phyloP scores from a whole-genome alignment of 257 asterid genomes.

The Plantago ovata region DNA sequence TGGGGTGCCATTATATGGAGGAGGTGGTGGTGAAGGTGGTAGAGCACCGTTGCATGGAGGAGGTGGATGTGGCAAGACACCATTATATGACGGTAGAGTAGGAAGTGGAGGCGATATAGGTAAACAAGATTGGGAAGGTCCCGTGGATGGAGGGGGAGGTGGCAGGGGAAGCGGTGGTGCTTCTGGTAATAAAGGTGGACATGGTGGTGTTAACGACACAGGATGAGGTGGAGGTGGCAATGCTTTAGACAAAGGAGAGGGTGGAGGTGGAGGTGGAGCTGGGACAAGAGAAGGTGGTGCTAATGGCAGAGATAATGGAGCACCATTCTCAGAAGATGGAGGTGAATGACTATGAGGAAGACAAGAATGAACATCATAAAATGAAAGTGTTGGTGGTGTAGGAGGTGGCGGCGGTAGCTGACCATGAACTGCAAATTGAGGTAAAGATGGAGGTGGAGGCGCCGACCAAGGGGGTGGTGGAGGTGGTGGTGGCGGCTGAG shows the following conservation, averaged over 20 bases:
- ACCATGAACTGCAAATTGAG: no score
- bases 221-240: constrained; percentile 33
- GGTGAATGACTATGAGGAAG: constrained; percentile 11
- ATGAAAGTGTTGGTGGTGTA: constrained; percentile 21
- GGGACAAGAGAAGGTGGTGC: constrained; percentile 14
- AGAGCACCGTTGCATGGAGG: constrained; percentile 30
- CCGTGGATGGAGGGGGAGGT: constrained; percentile 32
- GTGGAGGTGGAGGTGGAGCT: constrained; percentile 37
- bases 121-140: background rate
- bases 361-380: constrained; percentile 13
- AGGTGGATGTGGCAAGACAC: constrained; percentile 37
- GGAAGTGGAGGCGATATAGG: constrained; percentile 21
- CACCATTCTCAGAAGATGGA: constrained; percentile 20
- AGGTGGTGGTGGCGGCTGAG: constrained; percentile 44
- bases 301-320: constrained; percentile 22
- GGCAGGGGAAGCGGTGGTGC: constrained; percentile 26
- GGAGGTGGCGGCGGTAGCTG: constrained; percentile 30
- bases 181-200: constrained; percentile 23
- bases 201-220: constrained; percentile 24
- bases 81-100: constrained; percentile 7
- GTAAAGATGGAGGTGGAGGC: constrained; percentile 15
- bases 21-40: constrained; percentile 32
- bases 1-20: background rate
- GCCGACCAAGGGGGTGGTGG: constrained; percentile 54
- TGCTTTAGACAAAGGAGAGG: constrained; percentile 20